A percentile compares a stretch with the other conserved stretches of the same genome.
phyloP scores from a whole-genome alignment of 768 basidiomycete species.

The Auricularia cornea region DNA sequence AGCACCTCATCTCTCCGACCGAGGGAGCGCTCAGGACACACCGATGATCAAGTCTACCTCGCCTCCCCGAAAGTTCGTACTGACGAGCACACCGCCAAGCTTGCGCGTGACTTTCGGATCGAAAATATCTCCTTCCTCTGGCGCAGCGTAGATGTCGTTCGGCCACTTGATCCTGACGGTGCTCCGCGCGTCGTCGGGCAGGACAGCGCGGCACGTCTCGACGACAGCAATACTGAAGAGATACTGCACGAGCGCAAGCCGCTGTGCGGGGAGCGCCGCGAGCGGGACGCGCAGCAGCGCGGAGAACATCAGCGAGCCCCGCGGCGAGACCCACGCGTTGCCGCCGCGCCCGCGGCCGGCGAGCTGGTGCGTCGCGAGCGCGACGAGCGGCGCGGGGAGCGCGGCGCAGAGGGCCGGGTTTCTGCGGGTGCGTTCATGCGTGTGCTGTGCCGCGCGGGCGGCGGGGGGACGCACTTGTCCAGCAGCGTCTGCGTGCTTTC shows the following conservation, averaged over 20 bases:
- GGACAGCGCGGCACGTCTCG: slow-evolving; percentile 65
- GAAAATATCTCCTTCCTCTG: slow-evolving; percentile 31
- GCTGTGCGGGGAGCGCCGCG: slow-evolving; percentile 41
- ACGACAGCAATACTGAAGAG: slow-evolving; percentile 84
- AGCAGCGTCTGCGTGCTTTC: slow-evolving; percentile 94
- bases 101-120: slow-evolving; percentile 50
- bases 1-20: too few relatives aligned
- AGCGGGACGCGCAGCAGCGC: slow-evolving; percentile 56
- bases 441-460: not conserved
- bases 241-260: slow-evolving; percentile 91
- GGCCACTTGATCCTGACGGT: slow-evolving; percentile 89
- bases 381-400: slow-evolving; percentile 71
- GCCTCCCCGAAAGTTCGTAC: slow-evolving; percentile 69
- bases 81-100: slow-evolving; percentile 87
- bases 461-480: slow-evolving; percentile 59
- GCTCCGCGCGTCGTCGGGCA: slow-evolving; percentile 38
- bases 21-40: too few relatives aligned
- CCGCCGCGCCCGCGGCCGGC: slow-evolving; percentile 80
- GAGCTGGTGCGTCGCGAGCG: slow-evolving; percentile 80
- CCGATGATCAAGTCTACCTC: slow-evolving; percentile 75
- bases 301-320: slow-evolving; percentile 83
- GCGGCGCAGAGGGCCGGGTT: slow-evolving; percentile 63
- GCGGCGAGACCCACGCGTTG: slow-evolving; percentile 89
- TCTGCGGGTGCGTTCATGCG: slow-evolving; percentile 39
- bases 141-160: slow-evolving; percentile 82